phyloP scores from a whole-genome alignment of 2,329 filamentous ascomycete genomes.

The Fusarium sp. region DNA sequence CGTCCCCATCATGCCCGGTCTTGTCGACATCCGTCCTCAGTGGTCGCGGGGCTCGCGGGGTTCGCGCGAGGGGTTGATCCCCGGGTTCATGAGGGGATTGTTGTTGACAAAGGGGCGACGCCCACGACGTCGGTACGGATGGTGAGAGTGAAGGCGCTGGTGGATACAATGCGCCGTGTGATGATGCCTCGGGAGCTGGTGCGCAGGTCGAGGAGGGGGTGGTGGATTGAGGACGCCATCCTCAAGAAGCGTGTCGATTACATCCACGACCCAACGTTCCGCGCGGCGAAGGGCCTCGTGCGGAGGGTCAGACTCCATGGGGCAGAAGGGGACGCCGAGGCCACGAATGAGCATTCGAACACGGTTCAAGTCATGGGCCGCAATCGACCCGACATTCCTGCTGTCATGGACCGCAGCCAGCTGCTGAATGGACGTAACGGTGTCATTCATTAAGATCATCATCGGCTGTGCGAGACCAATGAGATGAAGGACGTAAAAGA shows the following conservation, averaged over 20 bases:
- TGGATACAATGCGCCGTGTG: constrained; percentile 37
- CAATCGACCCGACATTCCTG: constrained; percentile 37
- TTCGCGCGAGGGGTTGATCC: background rate
- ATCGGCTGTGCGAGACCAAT: background rate
- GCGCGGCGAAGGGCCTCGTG: constrained; percentile 5
- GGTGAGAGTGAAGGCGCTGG: constrained; percentile 37
- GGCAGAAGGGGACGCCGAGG: constrained; percentile 3
- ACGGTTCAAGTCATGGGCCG: constrained; percentile 27
- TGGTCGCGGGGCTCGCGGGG: background rate
- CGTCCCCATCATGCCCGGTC: background rate
- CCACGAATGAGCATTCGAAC: constrained; percentile 27
- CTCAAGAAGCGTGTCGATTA: constrained; percentile 17
- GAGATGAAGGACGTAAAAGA: constrained; percentile 14
- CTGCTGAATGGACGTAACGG: constrained; percentile 1
- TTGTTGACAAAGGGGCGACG: background rate
- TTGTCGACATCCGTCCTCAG: background rate
- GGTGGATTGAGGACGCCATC: constrained; percentile 31
- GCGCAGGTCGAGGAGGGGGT: background rate
- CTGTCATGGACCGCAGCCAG: constrained; percentile 24
- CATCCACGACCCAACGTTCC: constrained; percentile 23
- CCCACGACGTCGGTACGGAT: constrained; percentile 36
- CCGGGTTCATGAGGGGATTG: background rate
- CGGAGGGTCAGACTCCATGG: background rate
- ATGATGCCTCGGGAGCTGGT: constrained; percentile 34
- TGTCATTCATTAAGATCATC: constrained; percentile 21